phyloP scores from a whole-genome alignment of 2,329 filamentous ascomycete species.

The Dryadomyces quercivorus region DNA sequence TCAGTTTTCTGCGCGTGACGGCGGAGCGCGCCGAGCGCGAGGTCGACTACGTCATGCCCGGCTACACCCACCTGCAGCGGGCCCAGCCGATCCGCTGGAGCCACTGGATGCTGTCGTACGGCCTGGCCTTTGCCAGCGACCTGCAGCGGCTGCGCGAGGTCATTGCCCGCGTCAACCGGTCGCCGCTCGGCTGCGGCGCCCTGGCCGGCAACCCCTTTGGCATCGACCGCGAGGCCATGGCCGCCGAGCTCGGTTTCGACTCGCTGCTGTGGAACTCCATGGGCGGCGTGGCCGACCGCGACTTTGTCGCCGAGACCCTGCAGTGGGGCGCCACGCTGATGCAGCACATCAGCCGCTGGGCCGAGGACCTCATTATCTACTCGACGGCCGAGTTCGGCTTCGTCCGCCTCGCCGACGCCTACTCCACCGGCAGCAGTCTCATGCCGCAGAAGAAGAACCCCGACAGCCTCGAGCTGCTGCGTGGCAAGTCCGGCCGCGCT shows the following conservation, averaged over 20 bases:
- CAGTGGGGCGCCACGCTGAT: constrained; percentile 71
- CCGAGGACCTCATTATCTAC: constrained; percentile 80
- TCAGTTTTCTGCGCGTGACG: constrained; percentile 57
- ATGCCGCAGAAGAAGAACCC: constrained; percentile 82
- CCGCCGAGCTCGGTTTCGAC: constrained; percentile 69
- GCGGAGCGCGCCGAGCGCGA: constrained; percentile 59
- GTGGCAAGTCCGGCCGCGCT: constrained; percentile 63
- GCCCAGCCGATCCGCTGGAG: constrained; percentile 70
- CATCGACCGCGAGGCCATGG: constrained; percentile 69
- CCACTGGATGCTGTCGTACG: constrained; percentile 71
- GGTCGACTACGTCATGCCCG: constrained; percentile 70
- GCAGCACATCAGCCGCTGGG: constrained; percentile 68
- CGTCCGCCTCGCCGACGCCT: constrained; percentile 64
- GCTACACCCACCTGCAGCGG: constrained; percentile 79
- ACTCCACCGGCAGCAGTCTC: constrained; percentile 62
- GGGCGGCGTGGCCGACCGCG: constrained; percentile 62
- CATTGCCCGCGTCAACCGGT: constrained; percentile 59
- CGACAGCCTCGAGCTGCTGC: constrained; percentile 56
- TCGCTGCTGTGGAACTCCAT: constrained; percentile 66
- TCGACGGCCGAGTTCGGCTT: constrained; percentile 65
- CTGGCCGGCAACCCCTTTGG: constrained; percentile 73
- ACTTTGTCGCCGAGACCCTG: constrained; percentile 73
- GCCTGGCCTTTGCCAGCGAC: constrained; percentile 57
- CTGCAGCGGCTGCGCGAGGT: constrained; percentile 66
- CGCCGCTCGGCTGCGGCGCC: constrained; percentile 62